Conservation (phyloP, 306 rosid genomes). For the Quercus suber region DNA sequence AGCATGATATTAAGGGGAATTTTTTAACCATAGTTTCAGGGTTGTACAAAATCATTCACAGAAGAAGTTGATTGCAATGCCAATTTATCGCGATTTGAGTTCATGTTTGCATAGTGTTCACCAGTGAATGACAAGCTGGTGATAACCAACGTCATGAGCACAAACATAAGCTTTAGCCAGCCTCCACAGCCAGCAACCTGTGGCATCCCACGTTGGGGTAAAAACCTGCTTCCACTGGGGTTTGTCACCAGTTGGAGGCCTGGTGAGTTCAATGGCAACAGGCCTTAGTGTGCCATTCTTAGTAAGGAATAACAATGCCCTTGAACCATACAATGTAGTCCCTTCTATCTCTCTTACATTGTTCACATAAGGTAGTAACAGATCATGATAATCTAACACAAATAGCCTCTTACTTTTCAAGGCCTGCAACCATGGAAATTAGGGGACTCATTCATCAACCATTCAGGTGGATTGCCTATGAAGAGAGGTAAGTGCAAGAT, state of each 20-base stretch:
- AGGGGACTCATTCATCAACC: not conserved
- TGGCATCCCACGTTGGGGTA: constrained; percentile 26
- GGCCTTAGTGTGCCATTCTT: constrained; percentile 47
- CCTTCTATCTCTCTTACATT: constrained; percentile 40
- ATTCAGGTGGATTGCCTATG: not conserved
- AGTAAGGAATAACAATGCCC: constrained; percentile 43
- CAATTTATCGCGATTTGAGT: too few relatives aligned
- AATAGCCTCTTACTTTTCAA: constrained; percentile 39
- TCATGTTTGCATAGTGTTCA: too few relatives aligned
- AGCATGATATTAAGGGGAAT: not conserved
- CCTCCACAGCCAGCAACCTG: constrained; percentile 47
- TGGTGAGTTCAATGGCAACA: constrained; percentile 46
- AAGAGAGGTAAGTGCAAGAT: not conserved
- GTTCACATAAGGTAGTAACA: constrained; percentile 43
- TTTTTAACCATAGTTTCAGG: not conserved
- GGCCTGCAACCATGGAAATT: constrained; percentile 21
- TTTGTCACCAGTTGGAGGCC: constrained; percentile 28
- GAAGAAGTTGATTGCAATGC: too few relatives aligned
- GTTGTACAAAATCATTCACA: not conserved
- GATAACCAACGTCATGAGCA: too few relatives aligned
- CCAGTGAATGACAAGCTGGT: too few relatives aligned
- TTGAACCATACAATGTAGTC: constrained; percentile 42
- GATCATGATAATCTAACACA: constrained; percentile 47
- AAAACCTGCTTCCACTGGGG: constrained; percentile 47
- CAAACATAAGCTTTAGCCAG: constrained; percentile 39